These are phyloP conservation scores for Globisporangium takayamanum DNA, from an alignment of 352 stramenopile genomes.

Conservation along the genomic window DNA sequence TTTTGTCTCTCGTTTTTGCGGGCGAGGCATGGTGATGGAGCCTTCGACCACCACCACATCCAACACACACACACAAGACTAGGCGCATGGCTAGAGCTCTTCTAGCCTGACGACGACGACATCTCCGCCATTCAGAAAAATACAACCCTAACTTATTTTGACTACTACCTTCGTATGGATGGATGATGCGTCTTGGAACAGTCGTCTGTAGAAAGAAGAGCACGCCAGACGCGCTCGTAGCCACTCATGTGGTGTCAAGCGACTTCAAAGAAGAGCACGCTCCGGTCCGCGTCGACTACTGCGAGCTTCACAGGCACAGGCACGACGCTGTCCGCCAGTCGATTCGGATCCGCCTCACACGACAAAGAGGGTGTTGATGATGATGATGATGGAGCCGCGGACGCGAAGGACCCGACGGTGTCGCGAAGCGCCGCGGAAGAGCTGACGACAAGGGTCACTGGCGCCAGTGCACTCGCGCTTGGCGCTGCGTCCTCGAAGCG, in stretches of 20 bases:
- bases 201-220: no score
- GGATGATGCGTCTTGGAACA: no score
- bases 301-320: conserved; percentile 51
- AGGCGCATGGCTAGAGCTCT: no score
- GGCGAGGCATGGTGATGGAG: no score
- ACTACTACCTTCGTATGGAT: no score
- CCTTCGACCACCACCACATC: no score
- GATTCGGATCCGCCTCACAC: no score
- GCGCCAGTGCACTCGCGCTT: conserved; percentile 4
- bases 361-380: not conserved
- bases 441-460: conserved; percentile 11
- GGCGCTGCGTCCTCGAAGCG: conserved; percentile 36
- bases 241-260: not conserved
- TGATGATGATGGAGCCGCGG: not conserved
- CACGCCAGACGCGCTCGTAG: conserved; percentile 2
- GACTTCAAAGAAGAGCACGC: conserved; percentile 62
- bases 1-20: not conserved
- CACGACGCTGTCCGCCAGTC: not conserved
- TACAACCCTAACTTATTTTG: no score
- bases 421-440: not conserved
- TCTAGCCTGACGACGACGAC: no score
- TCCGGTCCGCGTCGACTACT: conserved; percentile 46
- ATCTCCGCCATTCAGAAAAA: no score
- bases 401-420: not conserved
- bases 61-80: no score